These are phyloP conservation scores for Acacia acuminata DNA, from an alignment of 306 rosid genomes.

Conservation along the genomic window DNA sequence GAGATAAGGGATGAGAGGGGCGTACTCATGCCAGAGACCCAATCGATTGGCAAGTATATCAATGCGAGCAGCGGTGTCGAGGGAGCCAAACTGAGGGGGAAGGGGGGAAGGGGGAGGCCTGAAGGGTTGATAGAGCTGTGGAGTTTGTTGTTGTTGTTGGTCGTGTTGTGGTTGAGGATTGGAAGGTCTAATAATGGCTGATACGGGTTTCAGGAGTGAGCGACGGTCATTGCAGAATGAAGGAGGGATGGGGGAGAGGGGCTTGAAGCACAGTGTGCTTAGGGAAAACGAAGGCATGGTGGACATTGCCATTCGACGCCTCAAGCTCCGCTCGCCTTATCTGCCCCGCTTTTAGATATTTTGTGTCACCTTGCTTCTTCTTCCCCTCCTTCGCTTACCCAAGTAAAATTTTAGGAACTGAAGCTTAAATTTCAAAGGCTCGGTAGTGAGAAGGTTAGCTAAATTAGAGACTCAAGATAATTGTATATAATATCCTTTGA, in stretches of 20 bases:
- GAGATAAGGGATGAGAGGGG: conserved; percentile 67
- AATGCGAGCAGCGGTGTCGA: conserved; percentile 55
- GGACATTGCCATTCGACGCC: not conserved
- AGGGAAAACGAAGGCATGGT: conserved; percentile 48
- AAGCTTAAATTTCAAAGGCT: too few species aligned
- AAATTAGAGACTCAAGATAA: too few species aligned
- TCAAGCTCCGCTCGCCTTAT: conserved; percentile 31
- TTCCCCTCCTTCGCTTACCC: too few species aligned
- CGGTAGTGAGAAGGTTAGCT: too few species aligned
- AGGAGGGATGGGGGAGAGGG: conserved; percentile 5
- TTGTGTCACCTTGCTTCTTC: not conserved
- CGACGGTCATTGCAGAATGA: conserved; percentile 13
- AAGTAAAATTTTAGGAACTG: too few species aligned
- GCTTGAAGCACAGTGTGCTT: conserved; percentile 5
- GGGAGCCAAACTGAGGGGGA: conserved; percentile 49
- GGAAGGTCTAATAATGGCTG: conserved; percentile 19
- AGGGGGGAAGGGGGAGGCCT: conserved; percentile 72
- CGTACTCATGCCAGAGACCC: conserved; percentile 82
- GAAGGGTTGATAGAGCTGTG: conserved; percentile 81
- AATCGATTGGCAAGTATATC: conserved; percentile 69
- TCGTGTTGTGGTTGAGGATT: conserved; percentile 26
- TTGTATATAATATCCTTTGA: too few species aligned
- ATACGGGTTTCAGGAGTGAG: conserved; percentile 27
- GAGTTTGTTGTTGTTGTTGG: too few species aligned
- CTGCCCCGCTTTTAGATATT: not conserved